Evolutionary conservation across 108 stramenopile species (phyloP), one percentile per base, ranked within the genome.

Genomic region (Cyclotella atomus): DNA sequence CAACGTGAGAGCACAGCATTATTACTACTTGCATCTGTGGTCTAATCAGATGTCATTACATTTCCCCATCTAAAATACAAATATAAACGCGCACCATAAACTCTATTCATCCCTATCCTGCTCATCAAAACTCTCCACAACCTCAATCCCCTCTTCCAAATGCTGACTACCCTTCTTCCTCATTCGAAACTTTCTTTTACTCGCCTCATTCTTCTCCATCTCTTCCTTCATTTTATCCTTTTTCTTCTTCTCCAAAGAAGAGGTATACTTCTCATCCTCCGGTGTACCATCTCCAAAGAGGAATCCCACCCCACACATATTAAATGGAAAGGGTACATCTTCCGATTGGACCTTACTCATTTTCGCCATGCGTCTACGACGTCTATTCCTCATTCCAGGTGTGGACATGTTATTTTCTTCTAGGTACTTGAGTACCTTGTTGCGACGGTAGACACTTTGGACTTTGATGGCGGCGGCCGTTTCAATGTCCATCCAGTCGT

Each of bases 401-500:
- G 93, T 94, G 30, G 73, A 75, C n/a, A 79, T 20, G 2, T 85
- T 88, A 35, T 82, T 44, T 23, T 72, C 50, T 23, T 91, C 90
- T 64, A 91, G 68, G 7, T 73, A 29, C 7, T 84, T 71, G 60
- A 84, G 68, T 28, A 74, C 83, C 41, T 71, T 68, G 72, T 83
- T 66, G 23, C 93, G 82, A 30, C 93, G 85, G 65, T 73, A 84
- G 33, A 77, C 64, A n/a, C 90, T 76, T 68, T 94, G 93, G 25
- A 89, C 68, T 76, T 87, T 88, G 25, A 85, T 82, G 8, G 90
- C 90, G 3, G 92, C 92, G 14, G 76, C 54, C 28, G 88, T 87
- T 82, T 94, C 92, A 72, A 94, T 84, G 81, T 94, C 93, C 67
- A 94, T 89, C 93, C 93, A 94, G 71, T 94, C 93, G 78, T 91